Evolutionary conservation across 2,329 filamentous ascomycete genomes (phyloP), one percentile per base, ranked within the genome.

Genomic region (Lasiodiplodia citricola): DNA sequence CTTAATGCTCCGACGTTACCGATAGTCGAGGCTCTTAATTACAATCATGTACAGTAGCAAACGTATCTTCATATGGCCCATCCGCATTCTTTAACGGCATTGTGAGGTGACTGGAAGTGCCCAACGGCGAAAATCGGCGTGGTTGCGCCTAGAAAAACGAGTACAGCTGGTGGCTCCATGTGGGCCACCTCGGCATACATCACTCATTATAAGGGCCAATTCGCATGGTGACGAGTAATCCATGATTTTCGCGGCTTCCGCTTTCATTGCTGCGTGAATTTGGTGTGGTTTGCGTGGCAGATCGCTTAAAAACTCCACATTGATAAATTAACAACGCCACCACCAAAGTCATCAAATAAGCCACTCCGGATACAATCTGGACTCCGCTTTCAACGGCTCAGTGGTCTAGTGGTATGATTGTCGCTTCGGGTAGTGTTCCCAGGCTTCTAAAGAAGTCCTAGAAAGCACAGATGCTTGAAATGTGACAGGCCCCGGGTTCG

Each of bases 401-500:
- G 54, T 63, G 60, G 68, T 68, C 70, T 70, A 71, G 68, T 71
- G 54, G 55, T 63, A 56, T 70, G 54, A 63, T 67, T 68, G 21
- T 28, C 50, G 50, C 58, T 68, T 66, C 50, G 62, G 51, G 63
- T n/a, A n/a, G n/a, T n/a, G n/a, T n/a, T n/a, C 44, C 44, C 44
- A 47, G 7, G 2, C 13, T 13, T 31, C 23, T 21, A 18, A 64
- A 44, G 35, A 38, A 60, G n/a, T 37, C n/a, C 21, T 44, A 8
- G 21, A 35, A 62, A 62, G 57, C 38, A 23, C 18, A 14, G 2
- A 47, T 16, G 23, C 38, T 62, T 47, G 57, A 50, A 21, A 31
- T 63, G 60, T 25, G 60, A 6, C 2, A 64, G 60, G 60, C 8
- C 60, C 60, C 60, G 60, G 44, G 60, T 64, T 64, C 60, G 47